Evolutionary conservation across 1,284 basidiomycete genomes (phyloP).

Genomic region (Marasmius tenuissimus): DNA sequence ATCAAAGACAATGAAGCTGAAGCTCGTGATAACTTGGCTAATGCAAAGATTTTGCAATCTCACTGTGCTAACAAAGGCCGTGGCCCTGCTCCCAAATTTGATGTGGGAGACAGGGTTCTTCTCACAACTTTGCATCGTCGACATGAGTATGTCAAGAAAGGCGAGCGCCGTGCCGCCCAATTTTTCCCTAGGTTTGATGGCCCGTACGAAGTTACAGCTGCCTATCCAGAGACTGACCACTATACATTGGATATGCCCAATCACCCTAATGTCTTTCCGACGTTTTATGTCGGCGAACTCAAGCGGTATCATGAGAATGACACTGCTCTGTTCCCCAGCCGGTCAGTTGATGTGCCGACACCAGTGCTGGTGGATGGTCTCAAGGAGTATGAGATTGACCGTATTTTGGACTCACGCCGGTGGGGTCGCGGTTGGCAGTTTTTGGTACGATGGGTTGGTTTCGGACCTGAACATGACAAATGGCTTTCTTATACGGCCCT

Average conservation of each 20-base stretch:
- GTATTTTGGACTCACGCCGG: slow-evolving; percentile 5
- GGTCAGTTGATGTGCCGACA: neutral
- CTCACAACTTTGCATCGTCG: slow-evolving; percentile 7
- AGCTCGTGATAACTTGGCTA: slow-evolving; percentile 26
- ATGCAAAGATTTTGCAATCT: slow-evolving; percentile 27
- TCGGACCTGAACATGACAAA: no score
- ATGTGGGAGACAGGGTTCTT: slow-evolving; percentile 17
- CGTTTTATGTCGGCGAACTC: neutral
- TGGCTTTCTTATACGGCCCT: slow-evolving; percentile 18
- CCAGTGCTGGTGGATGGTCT: neutral
- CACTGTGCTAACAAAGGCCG: slow-evolving; percentile 25
- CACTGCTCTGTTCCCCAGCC: neutral
- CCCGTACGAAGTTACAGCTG: slow-evolving; percentile 18
- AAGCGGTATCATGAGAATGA: neutral
- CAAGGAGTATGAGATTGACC: slow-evolving; percentile 2
- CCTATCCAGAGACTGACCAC: no score
- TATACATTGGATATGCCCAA: no score
- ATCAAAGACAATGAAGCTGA: slow-evolving; percentile 16
- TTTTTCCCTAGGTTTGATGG: slow-evolving; percentile 14
- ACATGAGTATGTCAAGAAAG: slow-evolving; percentile 6
- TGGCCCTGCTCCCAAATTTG: neutral
- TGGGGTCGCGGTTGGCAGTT: slow-evolving; percentile 11
- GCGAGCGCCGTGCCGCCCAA: slow-evolving; percentile 8
- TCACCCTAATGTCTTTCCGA: no score
- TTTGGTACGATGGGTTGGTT: slow-evolving; percentile 12